A percentile compares a stretch with the other conserved stretches of the same genome.
Conservation (phyloP, 257 asterid genomes). For the Solanum rostratum region DNA sequence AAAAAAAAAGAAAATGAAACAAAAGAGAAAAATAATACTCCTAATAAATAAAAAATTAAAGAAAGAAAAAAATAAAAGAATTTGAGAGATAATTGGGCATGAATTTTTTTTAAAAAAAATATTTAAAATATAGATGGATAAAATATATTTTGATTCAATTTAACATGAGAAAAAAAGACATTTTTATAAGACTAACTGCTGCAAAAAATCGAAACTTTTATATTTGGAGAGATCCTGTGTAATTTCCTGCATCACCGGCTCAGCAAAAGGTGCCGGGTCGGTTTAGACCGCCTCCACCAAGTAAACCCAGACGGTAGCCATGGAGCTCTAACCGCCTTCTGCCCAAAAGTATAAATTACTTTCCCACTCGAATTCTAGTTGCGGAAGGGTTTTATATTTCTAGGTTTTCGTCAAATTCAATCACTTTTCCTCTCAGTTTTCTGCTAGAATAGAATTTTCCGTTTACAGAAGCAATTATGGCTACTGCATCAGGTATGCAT, state of each 20-base stretch:
- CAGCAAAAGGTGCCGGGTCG: background rate
- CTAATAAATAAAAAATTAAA: too few species aligned
- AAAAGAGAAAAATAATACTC: too few species aligned
- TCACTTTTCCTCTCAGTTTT: background rate
- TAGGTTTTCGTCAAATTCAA: background rate
- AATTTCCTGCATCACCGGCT: background rate
- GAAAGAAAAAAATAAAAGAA: too few species aligned
- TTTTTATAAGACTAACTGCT: too few species aligned
- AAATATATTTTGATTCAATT: too few species aligned
- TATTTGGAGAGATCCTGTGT: too few species aligned
- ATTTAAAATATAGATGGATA: too few species aligned
- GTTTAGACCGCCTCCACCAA: background rate
- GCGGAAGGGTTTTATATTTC: background rate
- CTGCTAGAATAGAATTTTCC: background rate
- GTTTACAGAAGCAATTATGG: conserved; percentile 28
- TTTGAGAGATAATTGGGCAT: too few species aligned
- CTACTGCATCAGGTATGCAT: conserved; percentile 62
- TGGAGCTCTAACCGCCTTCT: background rate
- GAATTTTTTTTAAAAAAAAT: too few species aligned
- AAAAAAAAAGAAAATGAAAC: too few species aligned
- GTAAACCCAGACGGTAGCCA: background rate
- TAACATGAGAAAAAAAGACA: too few species aligned
- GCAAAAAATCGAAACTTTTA: too few species aligned
- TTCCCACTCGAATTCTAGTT: background rate
- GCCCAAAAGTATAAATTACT: background rate